Evolutionary conservation across 2,329 filamentous ascomycete genomes (phyloP).

Genomic region (Davidsoniella eucalypti): DNA sequence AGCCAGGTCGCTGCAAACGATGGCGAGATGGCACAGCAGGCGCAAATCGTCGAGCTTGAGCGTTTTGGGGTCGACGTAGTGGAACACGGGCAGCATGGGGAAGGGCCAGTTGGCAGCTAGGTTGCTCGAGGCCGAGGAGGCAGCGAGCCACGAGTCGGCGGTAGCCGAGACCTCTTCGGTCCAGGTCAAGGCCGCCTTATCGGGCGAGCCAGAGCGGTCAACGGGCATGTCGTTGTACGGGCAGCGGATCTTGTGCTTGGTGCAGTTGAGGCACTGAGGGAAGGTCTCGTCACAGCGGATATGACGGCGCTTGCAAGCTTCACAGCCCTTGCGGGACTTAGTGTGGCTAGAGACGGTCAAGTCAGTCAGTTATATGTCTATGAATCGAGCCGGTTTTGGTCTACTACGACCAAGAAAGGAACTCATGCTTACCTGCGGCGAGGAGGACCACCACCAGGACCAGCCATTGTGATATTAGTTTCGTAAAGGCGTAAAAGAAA

Average conservation of each 20-base stretch:
- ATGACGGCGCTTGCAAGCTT: slow-evolving; percentile 92
- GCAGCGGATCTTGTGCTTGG: slow-evolving; percentile 95
- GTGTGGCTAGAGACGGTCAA: slow-evolving; percentile 53
- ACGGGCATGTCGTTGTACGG: slow-evolving; percentile 83
- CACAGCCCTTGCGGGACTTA: slow-evolving; percentile 96
- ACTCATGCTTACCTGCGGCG: slow-evolving; percentile 37
- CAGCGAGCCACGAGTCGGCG: slow-evolving; percentile 69
- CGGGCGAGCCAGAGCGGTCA: slow-evolving; percentile 42
- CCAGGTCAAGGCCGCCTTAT: slow-evolving; percentile 61
- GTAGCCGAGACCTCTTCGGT: slow-evolving; percentile 69
- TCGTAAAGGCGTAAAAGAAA: slow-evolving; percentile 5
- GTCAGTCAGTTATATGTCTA: slow-evolving; percentile 11
- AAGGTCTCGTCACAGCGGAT: slow-evolving; percentile 97
- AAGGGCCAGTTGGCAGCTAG: slow-evolving; percentile 60
- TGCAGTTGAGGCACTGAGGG: slow-evolving; percentile 96
- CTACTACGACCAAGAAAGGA: too few species aligned
- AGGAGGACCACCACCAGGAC: slow-evolving; percentile 86
- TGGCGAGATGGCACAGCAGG: slow-evolving; percentile 78
- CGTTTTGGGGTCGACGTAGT: slow-evolving; percentile 53
- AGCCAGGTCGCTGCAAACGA: slow-evolving; percentile 69
- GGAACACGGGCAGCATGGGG: slow-evolving; percentile 60
- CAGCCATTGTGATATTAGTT: slow-evolving; percentile 49
- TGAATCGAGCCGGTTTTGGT: too few species aligned
- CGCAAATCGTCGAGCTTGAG: slow-evolving; percentile 67
- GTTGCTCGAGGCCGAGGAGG: slow-evolving; percentile 18